Percentiles rank a stretch among this genome's conserved stretches.
Conservation (phyloP, 805 yeast species). For the Ogataea polymorpha region DNA sequence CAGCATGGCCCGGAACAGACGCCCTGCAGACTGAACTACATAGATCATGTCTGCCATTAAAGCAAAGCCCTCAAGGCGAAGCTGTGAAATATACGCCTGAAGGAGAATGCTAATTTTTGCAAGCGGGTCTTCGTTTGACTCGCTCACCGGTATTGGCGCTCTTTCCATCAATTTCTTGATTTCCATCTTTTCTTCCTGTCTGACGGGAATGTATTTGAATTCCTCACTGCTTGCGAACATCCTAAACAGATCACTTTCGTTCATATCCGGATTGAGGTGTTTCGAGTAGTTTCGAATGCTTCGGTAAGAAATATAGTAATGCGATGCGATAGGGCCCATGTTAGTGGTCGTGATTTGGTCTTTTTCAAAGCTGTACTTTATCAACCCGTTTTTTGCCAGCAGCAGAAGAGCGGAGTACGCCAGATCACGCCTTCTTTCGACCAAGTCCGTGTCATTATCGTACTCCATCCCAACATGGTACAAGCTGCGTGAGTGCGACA, state of each 20-base stretch:
- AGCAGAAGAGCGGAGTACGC: slow-evolving; percentile 71
- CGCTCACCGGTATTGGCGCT: slow-evolving; percentile 86
- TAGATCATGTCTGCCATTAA: slow-evolving; percentile 90
- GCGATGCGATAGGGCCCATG: slow-evolving; percentile 80
- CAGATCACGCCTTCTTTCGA: slow-evolving; percentile 59
- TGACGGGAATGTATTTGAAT: slow-evolving; percentile 75
- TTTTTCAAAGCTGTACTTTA: slow-evolving; percentile 50
- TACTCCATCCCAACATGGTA: slow-evolving; percentile 75
- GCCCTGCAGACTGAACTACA: slow-evolving; percentile 88
- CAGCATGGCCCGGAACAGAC: slow-evolving; percentile 79
- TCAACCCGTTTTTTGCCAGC: slow-evolving; percentile 54
- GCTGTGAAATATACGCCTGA: slow-evolving; percentile 81
- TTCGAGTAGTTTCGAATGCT: slow-evolving; percentile 68
- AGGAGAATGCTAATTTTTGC: slow-evolving; percentile 78
- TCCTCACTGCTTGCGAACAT: slow-evolving; percentile 82
- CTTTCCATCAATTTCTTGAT: slow-evolving; percentile 61
- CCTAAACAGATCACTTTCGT: slow-evolving; percentile 71
- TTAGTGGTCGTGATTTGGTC: slow-evolving; percentile 59
- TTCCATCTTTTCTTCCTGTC: slow-evolving; percentile 83
- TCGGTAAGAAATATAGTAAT: slow-evolving; percentile 73
- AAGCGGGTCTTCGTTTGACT: slow-evolving; percentile 60
- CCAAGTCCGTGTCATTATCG: slow-evolving; percentile 46
- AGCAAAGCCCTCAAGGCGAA: slow-evolving; percentile 83
- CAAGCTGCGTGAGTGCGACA: slow-evolving; percentile 66
- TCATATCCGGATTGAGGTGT: slow-evolving; percentile 59